Conservation (phyloP, 2,329 filamentous ascomycete genomes). For the Xylariaceae sp. region DNA sequence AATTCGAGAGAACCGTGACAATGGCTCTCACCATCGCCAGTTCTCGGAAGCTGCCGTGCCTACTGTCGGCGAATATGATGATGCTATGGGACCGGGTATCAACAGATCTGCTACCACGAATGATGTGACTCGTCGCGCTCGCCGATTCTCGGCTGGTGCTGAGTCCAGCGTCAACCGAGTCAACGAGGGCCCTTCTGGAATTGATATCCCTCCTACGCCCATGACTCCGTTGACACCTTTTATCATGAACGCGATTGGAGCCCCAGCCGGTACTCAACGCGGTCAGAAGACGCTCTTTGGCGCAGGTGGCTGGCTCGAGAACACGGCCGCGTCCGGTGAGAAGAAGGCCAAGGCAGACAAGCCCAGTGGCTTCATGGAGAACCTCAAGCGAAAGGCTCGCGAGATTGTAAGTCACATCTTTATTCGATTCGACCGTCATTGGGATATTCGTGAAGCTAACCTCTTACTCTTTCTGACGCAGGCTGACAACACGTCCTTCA, state of each 20-base stretch:
- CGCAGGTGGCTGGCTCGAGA: slow-evolving; percentile 54
- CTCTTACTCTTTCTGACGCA: not conserved
- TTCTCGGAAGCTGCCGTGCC: slow-evolving; percentile 1
- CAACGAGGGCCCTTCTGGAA: not conserved
- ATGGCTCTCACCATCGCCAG: slow-evolving; percentile 4
- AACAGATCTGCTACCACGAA: slow-evolving; percentile 14
- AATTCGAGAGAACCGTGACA: slow-evolving; percentile 8
- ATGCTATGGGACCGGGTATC: not conserved
- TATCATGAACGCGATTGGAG: slow-evolving; percentile 29
- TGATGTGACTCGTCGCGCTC: slow-evolving; percentile 4
- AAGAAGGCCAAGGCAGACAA: slow-evolving; percentile 23
- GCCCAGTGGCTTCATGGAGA: slow-evolving; percentile 24
- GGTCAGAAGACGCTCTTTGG: slow-evolving; percentile 50
- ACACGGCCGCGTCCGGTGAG: slow-evolving; percentile 24
- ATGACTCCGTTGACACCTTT: slow-evolving; percentile 32
- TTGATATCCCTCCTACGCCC: slow-evolving; percentile 10
- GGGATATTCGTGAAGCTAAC: slow-evolving; percentile 15
- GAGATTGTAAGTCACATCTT: slow-evolving; percentile 43
- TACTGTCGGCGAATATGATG: not conserved
- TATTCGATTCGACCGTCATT: not conserved
- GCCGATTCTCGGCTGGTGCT: not conserved
- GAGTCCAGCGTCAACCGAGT: not conserved
- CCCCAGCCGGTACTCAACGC: slow-evolving; percentile 1
- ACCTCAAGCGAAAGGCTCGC: slow-evolving; percentile 46
- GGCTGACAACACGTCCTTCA: slow-evolving; percentile 16